Evolutionary conservation across 1,284 basidiomycete genomes (phyloP).

Genomic region (Vanrija sp.): DNA sequence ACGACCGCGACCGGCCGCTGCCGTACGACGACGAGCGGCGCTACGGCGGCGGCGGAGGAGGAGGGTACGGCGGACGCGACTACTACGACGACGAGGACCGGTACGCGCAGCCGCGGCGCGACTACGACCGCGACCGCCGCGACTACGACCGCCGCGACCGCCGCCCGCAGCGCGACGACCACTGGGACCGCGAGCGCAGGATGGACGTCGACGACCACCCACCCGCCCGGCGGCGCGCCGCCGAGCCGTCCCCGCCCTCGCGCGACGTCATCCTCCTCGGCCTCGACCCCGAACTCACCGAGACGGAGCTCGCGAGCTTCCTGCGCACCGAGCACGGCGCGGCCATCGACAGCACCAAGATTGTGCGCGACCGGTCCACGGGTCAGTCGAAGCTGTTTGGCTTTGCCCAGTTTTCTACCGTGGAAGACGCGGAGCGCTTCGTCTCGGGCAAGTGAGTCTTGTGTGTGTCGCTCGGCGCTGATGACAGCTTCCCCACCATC

Average conservation of each 20-base stretch:
- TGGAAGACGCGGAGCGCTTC: conserved; percentile 78
- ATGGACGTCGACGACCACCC: conserved; percentile 19
- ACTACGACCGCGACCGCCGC: neutral
- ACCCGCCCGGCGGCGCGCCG: neutral
- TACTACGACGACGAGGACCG: neutral
- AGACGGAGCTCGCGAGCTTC: conserved; percentile 70
- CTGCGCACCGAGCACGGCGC: conserved; percentile 61
- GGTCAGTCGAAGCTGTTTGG: conserved; percentile 88
- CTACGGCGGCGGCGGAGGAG: neutral
- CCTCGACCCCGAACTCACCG: conserved; percentile 79
- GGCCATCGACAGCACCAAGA: conserved; percentile 56
- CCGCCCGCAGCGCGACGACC: conserved; percentile 1
- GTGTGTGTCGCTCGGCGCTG: neutral
- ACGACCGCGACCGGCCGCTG: neutral
- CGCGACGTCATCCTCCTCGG: conserved; percentile 81
- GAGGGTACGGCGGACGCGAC: neutral
- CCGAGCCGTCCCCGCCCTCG: conserved; percentile 30
- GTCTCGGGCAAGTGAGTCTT: conserved; percentile 66
- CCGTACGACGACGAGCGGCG: conserved; percentile 1
- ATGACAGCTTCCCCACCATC: conserved; percentile 65
- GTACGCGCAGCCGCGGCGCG: neutral
- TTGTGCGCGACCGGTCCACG: conserved; percentile 88
- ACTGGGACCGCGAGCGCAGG: conserved; percentile 35
- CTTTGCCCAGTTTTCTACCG: conserved; percentile 80
- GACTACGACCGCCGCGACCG: neutral